phyloP scores from a whole-genome alignment of 768 basidiomycete genomes.

The Sarcodon aspratus region DNA sequence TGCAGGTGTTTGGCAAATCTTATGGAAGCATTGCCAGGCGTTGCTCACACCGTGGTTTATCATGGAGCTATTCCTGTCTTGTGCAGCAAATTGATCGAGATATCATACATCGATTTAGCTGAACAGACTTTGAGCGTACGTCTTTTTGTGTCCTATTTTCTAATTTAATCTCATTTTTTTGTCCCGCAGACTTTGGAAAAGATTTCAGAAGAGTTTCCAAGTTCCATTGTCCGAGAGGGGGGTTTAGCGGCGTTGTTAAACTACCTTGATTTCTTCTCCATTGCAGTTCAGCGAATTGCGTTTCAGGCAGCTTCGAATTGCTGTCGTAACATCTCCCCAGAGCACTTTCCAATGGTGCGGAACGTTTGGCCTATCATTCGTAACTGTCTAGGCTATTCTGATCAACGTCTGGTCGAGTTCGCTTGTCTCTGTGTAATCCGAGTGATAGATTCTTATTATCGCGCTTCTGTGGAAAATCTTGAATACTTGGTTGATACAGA shows the following conservation, averaged over 20 bases:
- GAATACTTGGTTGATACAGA: constrained; percentile 77
- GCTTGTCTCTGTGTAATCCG: constrained; percentile 93
- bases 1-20: constrained; percentile 95
- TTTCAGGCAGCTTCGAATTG: constrained; percentile 95
- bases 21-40: constrained; percentile 97
- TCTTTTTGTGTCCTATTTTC: constrained; percentile 11
- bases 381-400: constrained; percentile 83
- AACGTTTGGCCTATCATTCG: constrained; percentile 90
- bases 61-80: constrained; percentile 97
- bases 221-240: constrained; percentile 91
- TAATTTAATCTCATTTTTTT: constrained; percentile 6
- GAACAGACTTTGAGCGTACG: constrained; percentile 96
- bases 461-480: constrained; percentile 73
- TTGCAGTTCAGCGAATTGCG: constrained; percentile 93
- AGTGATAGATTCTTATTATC: constrained; percentile 85
- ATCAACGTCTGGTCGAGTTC: constrained; percentile 95
- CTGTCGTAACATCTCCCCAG: constrained; percentile 83
- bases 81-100: constrained; percentile 94
- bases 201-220: constrained; percentile 95
- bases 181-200: constrained; percentile 83
- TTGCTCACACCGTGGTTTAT: constrained; percentile 95
- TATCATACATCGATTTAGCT: constrained; percentile 95
- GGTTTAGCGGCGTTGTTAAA: constrained; percentile 88
- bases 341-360: constrained; percentile 81
- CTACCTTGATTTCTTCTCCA: constrained; percentile 97